These are phyloP conservation scores for Paxillus involutus DNA, from an alignment of 768 basidiomycete species.

Conservation along the genomic window DNA sequence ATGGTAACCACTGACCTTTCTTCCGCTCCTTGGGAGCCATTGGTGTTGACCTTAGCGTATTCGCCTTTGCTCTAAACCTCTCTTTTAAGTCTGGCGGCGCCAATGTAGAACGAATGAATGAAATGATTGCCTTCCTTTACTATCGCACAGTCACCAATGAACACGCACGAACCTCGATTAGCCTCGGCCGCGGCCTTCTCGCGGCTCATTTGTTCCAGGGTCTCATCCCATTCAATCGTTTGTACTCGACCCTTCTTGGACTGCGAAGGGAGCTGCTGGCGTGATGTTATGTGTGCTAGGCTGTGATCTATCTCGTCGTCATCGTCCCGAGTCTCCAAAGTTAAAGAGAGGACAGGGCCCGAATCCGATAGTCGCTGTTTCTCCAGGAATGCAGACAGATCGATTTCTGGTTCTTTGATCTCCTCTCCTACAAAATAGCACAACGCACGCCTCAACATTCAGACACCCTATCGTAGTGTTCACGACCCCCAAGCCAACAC, in stretches of 20 bases:
- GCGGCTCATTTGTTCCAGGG: conserved; percentile 61
- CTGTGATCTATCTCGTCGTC: conserved; percentile 58
- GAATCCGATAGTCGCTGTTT: conserved; percentile 53
- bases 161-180: conserved; percentile 55
- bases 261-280: conserved; percentile 11
- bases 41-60: conserved; percentile 42
- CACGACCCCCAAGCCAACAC: conserved; percentile 2
- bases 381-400: conserved; percentile 66
- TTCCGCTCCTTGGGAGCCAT: conserved; percentile 35
- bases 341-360: conserved; percentile 9
- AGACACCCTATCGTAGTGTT: neutral
- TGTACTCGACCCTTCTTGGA: conserved; percentile 64
- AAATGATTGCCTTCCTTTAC: neutral
- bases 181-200: conserved; percentile 79
- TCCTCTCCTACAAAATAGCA: conserved; percentile 51
- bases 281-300: conserved; percentile 51
- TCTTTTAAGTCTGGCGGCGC: conserved; percentile 51
- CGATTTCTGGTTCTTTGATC: conserved; percentile 68
- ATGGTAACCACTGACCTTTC: conserved; percentile 30
- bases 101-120: neutral
- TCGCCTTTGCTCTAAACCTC: conserved; percentile 56
- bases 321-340: conserved; percentile 27
- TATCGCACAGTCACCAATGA: neutral
- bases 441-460: neutral
- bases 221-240: conserved; percentile 65